Percentiles rank a stretch among this genome's conserved stretches.
Evolutionary conservation across 2,329 filamentous ascomycete genomes (phyloP).

Genomic region (Ophiostoma australiae): DNA sequence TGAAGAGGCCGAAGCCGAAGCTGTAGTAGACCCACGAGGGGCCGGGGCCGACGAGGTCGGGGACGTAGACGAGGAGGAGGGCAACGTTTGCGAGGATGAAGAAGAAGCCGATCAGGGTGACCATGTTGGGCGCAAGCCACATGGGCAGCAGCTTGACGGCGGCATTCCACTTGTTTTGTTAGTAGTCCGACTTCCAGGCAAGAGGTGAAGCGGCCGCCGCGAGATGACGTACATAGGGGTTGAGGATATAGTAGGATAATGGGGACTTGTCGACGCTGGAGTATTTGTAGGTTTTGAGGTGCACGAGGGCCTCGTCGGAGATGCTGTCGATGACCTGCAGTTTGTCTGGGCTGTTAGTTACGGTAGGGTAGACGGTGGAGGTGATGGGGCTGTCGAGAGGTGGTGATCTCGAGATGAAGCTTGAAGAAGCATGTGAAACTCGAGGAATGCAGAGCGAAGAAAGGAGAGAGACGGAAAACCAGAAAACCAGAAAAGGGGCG

Average conservation of each 20-base stretch:
- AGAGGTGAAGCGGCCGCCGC: no score
- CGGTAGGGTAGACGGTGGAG: not conserved
- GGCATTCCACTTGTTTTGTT: slow-evolving; percentile 79
- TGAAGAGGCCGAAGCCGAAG: slow-evolving; percentile 93
- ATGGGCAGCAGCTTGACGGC: slow-evolving; percentile 86
- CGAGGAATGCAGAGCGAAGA: not conserved
- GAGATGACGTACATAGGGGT: slow-evolving; percentile 73
- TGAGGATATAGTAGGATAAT: slow-evolving; percentile 87
- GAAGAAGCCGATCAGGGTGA: slow-evolving; percentile 89
- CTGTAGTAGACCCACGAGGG: slow-evolving; percentile 93
- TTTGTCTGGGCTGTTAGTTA: slow-evolving; percentile 37
- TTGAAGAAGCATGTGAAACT: slow-evolving; percentile 19
- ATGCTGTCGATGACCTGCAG: slow-evolving; percentile 63
- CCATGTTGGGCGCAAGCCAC: slow-evolving; percentile 98
- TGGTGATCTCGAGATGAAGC: not conserved
- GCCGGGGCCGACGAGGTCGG: slow-evolving; percentile 82
- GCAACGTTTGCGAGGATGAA: slow-evolving; percentile 85
- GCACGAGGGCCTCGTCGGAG: slow-evolving; percentile 83
- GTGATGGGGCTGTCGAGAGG: not conserved
- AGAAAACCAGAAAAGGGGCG: not conserved
- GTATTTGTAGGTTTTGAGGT: slow-evolving; percentile 95
- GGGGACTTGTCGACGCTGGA: slow-evolving; percentile 94
- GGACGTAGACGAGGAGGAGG: slow-evolving; percentile 70
- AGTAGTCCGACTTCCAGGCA: not conserved
- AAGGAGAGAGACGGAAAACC: not conserved